Evolutionary conservation across 148 eudicot species (phyloP).

Genomic region (Rhododendron henanense): DNA sequence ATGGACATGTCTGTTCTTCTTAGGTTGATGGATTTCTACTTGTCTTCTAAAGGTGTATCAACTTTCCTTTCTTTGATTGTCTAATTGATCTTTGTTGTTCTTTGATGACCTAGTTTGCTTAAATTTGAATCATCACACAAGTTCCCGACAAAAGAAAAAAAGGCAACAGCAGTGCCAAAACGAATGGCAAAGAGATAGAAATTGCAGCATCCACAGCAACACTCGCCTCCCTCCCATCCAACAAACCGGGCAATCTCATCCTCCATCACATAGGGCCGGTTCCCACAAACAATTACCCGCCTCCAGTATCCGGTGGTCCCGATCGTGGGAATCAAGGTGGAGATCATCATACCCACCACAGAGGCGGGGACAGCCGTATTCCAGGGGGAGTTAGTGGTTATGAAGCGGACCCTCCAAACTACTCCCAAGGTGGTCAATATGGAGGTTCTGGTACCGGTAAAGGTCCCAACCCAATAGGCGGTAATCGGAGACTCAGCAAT

Average conservation of each 20-base stretch:
- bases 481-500: slow-evolving; percentile 54
- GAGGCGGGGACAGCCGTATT: slow-evolving; percentile 42
- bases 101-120: slow-evolving; percentile 41
- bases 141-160: slow-evolving; percentile 68
- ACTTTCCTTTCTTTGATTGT: neutral
- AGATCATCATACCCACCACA: slow-evolving; percentile 42
- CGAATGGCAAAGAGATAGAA: slow-evolving; percentile 57
- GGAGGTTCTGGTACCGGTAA: slow-evolving; percentile 36
- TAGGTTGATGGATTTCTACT: neutral
- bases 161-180: slow-evolving; percentile 66
- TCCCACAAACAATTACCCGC: slow-evolving; percentile 37
- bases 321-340: slow-evolving; percentile 46
- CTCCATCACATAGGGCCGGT: slow-evolving; percentile 43
- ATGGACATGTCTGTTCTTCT: neutral
- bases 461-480: slow-evolving; percentile 31
- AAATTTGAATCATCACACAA: slow-evolving; percentile 78
- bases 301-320: slow-evolving; percentile 37
- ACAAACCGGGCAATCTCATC: slow-evolving; percentile 42
- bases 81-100: neutral
- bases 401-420: slow-evolving; percentile 47
- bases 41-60: neutral
- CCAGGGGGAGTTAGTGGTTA: slow-evolving; percentile 31
- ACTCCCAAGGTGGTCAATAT: slow-evolving; percentile 42
- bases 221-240: slow-evolving; percentile 64
- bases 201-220: slow-evolving; percentile 58